Evolutionary conservation across 768 basidiomycete genomes (phyloP), one percentile per base, ranked within the genome.

Genomic region (Boletus eberwhitei): DNA sequence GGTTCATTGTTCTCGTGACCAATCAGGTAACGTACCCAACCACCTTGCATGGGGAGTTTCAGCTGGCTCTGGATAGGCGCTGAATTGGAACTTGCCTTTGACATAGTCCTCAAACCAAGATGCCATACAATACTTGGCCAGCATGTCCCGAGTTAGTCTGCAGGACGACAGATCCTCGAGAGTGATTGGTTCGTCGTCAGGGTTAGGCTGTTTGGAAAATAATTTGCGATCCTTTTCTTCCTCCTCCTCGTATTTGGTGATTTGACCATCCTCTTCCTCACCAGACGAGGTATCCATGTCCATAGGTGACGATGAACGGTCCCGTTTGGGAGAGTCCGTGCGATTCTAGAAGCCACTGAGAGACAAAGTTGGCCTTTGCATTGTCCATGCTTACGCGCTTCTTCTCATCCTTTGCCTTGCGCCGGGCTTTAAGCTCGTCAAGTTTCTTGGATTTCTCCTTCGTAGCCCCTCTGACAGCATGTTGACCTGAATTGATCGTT

Each of bases 61-160:
- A 59, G 53, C 48, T 37, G 7, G 57, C 43, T 22, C 46, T 4
- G 48, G n/a, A 48, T 26, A 26, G 8, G 8, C 2, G 38, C 17
- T 31, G 35, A n/a, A 38, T 44, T 37, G 3, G 14, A 55, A 56
- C 78, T 57, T 59, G 86, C 95, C 88, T 70, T 83, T 84, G 32
- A 89, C 79, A 69, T 85, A 88, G 24, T 93, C 87, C 58, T 87
- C 84, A 66, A 98, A 98, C 83, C 89, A 94, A 3, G 92, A 88
- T 35, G 84, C 79, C 63, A 83, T 74, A 60, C 80, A 86, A 68
- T 86, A 74, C 61, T 86, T 89, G 14, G 83, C 88, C 13, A 98
- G 74, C 64, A 77, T 73, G 50, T 86, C 81, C 48, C 96, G 79
- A 8, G 86, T 81, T 19, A 98, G 62, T 44, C 82, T 74, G 52